Base-by-base conservation (phyloP, 2,329 filamentous ascomycete genomes). In the Sclerotinia borealis region DNA sequence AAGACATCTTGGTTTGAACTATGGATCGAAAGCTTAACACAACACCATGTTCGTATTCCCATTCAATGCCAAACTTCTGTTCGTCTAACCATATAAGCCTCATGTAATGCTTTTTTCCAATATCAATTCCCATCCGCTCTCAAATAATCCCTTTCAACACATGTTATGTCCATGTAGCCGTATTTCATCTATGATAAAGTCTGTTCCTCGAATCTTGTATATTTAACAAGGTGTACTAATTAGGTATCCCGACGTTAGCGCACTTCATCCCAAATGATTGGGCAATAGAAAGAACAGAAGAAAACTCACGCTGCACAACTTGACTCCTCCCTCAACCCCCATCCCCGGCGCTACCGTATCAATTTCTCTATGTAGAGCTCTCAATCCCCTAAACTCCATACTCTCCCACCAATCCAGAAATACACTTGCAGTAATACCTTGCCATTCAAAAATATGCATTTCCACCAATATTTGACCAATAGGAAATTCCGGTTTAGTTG, bases 321-420 rank as follows among this genome's bases (percentile, higher is more conserved):
- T 68, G 1, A 69, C 62, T 13, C 56, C 64, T 49, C 69, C 68
- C 48, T 69, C 67, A 4, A 70, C 19, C 3, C 63, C 61, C 49
- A 70, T 43, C 15, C 64, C 71, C n/a, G 68, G 65, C 29, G 64
- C 65, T 15, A 72, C 56, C 17, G 71, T 47, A 59, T 74, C 72
- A 10, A 70, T 67, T 59, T 74, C 72, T 5, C 70, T 70, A 64
- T 69, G 71, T 6, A 67, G 55, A 29, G 69, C 65, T 36, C 72
- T 64, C n/a, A 73, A 59, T 4, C 71, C 72, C 25, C 68, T 67
- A 13, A 60, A 66, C 55, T 74, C 72, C 49, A 74, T 62, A n/a
- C 58, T 66, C 59, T 72, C 69, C 72, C 71, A 73, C 68, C 72
- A 74, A 56, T 68, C 59, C 41, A 74, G 31, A 49, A 72, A 74